phyloP scores from a whole-genome alignment of 2,329 filamentous ascomycete species.

The Emergomyces pasteurianus region DNA sequence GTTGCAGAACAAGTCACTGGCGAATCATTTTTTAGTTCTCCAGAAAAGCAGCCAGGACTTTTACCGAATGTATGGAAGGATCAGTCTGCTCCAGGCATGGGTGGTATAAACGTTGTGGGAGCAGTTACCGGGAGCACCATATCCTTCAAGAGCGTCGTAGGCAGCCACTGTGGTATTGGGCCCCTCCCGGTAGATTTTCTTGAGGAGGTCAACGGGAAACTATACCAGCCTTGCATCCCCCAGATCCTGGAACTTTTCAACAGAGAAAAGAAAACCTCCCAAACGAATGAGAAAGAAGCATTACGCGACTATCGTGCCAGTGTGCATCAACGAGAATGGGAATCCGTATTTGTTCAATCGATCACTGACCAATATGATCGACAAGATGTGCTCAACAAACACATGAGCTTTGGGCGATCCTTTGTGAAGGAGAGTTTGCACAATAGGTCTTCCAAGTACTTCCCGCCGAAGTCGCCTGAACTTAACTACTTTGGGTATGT shows the following conservation, averaged over 20 bases:
- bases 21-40: constrained; percentile 11
- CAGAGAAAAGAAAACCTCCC: constrained; percentile 9
- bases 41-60: constrained; percentile 2
- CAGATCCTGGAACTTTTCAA: constrained; percentile 23
- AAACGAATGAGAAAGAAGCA: background rate
- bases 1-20: constrained; percentile 21
- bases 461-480: constrained; percentile 17
- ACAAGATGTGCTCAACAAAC: constrained; percentile 17
- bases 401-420: constrained; percentile 26
- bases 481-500: constrained; percentile 35
- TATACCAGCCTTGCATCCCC: constrained; percentile 24
- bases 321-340: constrained; percentile 19
- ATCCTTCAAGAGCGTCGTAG: constrained; percentile 22
- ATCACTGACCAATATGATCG: constrained; percentile 22
- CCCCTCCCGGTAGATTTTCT: constrained; percentile 21
- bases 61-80: constrained; percentile 13
- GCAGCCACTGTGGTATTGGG: constrained; percentile 21
- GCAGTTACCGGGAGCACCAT: constrained; percentile 20
- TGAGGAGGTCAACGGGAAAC: constrained; percentile 17
- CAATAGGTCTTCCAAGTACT: constrained; percentile 21
- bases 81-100: constrained; percentile 16
- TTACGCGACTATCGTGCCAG: constrained; percentile 1
- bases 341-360: constrained; percentile 20
- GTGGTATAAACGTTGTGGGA: constrained; percentile 20
- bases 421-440: constrained; percentile 21